phyloP scores from a whole-genome alignment of 345 rosid genomes.

The Adansonia digitata region DNA sequence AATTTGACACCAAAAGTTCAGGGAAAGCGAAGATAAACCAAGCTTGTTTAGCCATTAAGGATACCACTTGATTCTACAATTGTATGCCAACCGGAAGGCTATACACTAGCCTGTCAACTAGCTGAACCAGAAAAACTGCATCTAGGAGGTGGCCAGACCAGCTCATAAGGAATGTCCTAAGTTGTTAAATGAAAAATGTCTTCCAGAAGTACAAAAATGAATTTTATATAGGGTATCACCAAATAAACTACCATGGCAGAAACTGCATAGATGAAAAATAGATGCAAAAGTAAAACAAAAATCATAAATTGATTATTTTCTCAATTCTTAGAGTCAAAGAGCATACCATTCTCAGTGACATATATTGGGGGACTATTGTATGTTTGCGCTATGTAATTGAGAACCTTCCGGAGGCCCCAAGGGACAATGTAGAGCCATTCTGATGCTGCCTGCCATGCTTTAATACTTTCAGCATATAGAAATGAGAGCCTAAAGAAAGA shows the following conservation, averaged over 20 bases:
- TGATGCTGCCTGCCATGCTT: slow-evolving; percentile 72
- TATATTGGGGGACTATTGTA: slow-evolving; percentile 64
- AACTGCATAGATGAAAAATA: not conserved
- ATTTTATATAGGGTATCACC: not conserved
- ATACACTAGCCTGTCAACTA: not conserved
- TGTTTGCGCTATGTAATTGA: slow-evolving; percentile 52
- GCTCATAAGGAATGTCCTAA: not conserved
- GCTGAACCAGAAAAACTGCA: not conserved
- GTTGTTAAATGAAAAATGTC: not conserved
- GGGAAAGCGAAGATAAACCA: not conserved
- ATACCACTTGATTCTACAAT: not conserved
- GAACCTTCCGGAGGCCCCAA: slow-evolving; percentile 77
- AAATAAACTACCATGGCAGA: not conserved
- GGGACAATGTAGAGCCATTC: slow-evolving; percentile 89
- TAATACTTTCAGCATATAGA: slow-evolving; percentile 19
- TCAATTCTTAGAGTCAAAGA: not conserved
- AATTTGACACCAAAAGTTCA: not conserved
- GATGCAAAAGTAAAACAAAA: not conserved
- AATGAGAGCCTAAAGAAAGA: not conserved
- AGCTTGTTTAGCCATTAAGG: not conserved
- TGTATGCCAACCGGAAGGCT: not conserved
- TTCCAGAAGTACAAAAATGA: not conserved
- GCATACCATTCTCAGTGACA: slow-evolving; percentile 78
- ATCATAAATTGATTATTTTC: not conserved
- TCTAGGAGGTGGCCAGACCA: not conserved